Conservation (phyloP, 163 green algal genomes). For the Scenedesmus sp. region DNA sequence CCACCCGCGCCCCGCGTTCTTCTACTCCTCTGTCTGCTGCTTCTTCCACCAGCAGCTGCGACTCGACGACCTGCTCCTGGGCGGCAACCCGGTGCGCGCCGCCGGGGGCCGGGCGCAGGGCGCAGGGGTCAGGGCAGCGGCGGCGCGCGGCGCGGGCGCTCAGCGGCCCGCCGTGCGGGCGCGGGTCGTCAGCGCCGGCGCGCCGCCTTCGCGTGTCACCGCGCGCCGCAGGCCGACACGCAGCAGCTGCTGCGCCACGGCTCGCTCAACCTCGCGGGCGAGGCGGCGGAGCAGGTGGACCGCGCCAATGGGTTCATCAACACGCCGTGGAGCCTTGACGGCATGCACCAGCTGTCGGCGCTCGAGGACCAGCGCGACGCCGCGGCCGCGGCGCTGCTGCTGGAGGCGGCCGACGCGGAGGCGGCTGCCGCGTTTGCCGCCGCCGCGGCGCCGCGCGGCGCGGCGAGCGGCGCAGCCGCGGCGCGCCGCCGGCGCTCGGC, state of each 20-base stretch:
- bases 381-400: constrained; percentile 12
- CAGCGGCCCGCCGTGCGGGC: too few species aligned
- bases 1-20: constrained; percentile 78
- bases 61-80: constrained; percentile 46
- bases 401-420: too few species aligned
- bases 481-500: neutral
- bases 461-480: neutral
- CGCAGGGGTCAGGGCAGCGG: neutral
- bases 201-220: neutral
- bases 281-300: constrained; percentile 7
- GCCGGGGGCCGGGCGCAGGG: too few species aligned
- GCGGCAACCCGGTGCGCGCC: constrained; percentile 18
- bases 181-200: neutral
- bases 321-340: constrained; percentile 38
- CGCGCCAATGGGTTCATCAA: constrained; percentile 43
- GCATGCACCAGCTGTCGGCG: constrained; percentile 1
- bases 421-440: neutral
- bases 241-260: constrained; percentile 31
- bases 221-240: constrained; percentile 9
- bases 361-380: constrained; percentile 4
- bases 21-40: constrained; percentile 82
- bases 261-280: neutral
- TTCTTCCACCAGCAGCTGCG: constrained; percentile 87
- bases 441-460: neutral
- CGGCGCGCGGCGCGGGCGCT: too few species aligned